Percentiles rank a stretch among this genome's conserved stretches.
phyloP scores from a whole-genome alignment of 208 protist species.

The Blastocrithidia nonstop region DNA sequence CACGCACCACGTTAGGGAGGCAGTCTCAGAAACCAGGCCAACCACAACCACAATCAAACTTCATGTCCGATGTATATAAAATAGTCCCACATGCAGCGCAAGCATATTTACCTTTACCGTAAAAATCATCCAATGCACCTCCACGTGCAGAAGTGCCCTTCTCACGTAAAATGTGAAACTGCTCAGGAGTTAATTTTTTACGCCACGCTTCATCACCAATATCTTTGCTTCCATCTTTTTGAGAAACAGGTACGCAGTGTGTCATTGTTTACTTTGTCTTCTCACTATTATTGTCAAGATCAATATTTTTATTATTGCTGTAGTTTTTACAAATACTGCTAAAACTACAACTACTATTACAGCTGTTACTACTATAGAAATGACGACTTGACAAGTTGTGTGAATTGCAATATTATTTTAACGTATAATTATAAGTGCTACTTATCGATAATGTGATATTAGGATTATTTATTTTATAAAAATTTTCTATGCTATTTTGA shows the following conservation, averaged over 20 bases:
- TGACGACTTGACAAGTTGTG: too few relatives aligned
- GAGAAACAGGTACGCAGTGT: conserved; percentile 26
- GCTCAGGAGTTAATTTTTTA: conserved; percentile 15
- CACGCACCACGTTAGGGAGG: conserved; percentile 49
- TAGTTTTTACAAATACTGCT: background rate
- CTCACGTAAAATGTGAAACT: conserved; percentile 58
- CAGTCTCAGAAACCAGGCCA: conserved; percentile 85
- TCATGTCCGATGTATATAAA: conserved; percentile 77
- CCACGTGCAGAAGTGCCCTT: conserved; percentile 61
- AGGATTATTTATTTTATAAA: too few relatives aligned
- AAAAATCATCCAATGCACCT: conserved; percentile 44
- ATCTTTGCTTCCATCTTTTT: conserved; percentile 56
- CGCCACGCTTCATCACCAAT: conserved; percentile 48
- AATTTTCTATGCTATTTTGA: too few relatives aligned
- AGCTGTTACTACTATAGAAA: too few relatives aligned
- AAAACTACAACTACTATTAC: too few relatives aligned
- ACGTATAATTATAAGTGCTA: too few relatives aligned
- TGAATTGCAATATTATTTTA: too few relatives aligned
- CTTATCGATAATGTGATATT: too few relatives aligned
- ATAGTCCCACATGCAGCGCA: conserved; percentile 66
- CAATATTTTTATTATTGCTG: too few relatives aligned
- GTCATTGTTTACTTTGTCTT: too few relatives aligned
- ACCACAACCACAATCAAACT: conserved; percentile 78
- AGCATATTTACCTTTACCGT: conserved; percentile 47
- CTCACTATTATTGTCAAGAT: too few relatives aligned